Evolutionary conservation across 257 asterid genomes (phyloP), one percentile per base, ranked within the genome.

Genomic region (Solanum bulbocastanum): DNA sequence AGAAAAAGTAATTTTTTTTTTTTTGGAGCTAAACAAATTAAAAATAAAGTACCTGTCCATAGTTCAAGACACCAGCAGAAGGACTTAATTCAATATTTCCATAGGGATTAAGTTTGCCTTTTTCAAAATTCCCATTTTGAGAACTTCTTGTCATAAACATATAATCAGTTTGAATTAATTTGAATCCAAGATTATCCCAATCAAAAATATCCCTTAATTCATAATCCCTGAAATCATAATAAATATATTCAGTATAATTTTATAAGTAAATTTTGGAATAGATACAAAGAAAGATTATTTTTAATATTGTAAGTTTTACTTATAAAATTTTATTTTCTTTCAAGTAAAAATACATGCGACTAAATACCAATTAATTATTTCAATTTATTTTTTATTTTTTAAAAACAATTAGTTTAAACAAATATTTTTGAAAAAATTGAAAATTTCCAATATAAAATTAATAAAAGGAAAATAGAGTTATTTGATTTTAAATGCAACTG

Each of bases 61-160:
- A 95, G 60, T 95, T 95, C 37, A 95, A 86, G 82, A 95, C 98
- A 15, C 93, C 98, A 30, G 98, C 96, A 32, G 92, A 92, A 83
- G 98, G 98, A 88, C 94, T 94, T 88, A 95, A 60, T 86, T 94
- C 93, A 27, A 95, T 93, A 46, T 91, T 94, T 8, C 98, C 98
- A 71, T 88, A 95, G 11, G 89, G 93, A 56, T 81, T 89, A 39
- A 95, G 92, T 68, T 90, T 73, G n/a, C 98, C 98, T 36, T 88
- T 89, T 83, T 87, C 83, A 89, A 94, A 95, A 39, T 72, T 86
- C 14, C 92, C 95, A 9, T 92, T 94, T 36, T 79, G 83, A 13
- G 89, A 84, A 78, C 91, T 88, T 76, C 72, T 94, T 92, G 91
- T 87, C 36, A 78, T 84, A 90, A 93, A 95, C 98, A 95, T 95